These are phyloP conservation scores for Paraconiothyrium sp. DNA, from an alignment of 2,329 filamentous ascomycete genomes.

Conservation along the genomic window DNA sequence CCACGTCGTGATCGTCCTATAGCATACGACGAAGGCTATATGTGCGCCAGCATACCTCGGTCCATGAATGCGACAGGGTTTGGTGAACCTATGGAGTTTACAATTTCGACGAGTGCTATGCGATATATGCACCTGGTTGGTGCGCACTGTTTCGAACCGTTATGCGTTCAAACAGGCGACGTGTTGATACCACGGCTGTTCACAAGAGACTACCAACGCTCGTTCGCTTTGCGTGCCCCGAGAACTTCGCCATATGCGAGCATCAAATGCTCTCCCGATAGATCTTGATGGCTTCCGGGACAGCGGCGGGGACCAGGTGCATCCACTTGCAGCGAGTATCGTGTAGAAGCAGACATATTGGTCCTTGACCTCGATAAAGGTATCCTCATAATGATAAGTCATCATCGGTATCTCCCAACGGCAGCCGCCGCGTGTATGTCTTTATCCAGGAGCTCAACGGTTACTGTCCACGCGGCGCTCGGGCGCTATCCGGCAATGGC, in stretches of 20 bases:
- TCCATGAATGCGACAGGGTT: neutral
- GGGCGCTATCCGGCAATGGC: constrained; percentile 7
- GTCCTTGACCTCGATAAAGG: neutral
- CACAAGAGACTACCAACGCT: neutral
- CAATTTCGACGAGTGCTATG: constrained; percentile 6
- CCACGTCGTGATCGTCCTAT: neutral
- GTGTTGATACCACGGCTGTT: neutral
- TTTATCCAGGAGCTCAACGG: constrained; percentile 9
- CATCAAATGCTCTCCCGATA: neutral
- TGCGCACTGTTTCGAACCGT: constrained; percentile 4
- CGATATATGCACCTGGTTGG: constrained; percentile 1
- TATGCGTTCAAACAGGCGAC: neutral
- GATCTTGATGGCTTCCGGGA: too few relatives aligned
- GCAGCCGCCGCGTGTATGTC: neutral
- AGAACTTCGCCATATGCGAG: neutral
- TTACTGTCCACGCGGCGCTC: neutral
- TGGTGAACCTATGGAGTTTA: neutral
- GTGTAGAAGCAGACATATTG: neutral
- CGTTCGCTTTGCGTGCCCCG: neutral
- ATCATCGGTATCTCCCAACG: neutral
- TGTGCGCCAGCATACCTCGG: neutral
- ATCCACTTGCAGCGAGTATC: too few relatives aligned
- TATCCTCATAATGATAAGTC: too few relatives aligned
- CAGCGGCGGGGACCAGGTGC: too few relatives aligned
- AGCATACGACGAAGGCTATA: neutral